Evolutionary conservation across 2,329 filamentous ascomycete genomes (phyloP).

Genomic region (Sporothrix pallida): DNA sequence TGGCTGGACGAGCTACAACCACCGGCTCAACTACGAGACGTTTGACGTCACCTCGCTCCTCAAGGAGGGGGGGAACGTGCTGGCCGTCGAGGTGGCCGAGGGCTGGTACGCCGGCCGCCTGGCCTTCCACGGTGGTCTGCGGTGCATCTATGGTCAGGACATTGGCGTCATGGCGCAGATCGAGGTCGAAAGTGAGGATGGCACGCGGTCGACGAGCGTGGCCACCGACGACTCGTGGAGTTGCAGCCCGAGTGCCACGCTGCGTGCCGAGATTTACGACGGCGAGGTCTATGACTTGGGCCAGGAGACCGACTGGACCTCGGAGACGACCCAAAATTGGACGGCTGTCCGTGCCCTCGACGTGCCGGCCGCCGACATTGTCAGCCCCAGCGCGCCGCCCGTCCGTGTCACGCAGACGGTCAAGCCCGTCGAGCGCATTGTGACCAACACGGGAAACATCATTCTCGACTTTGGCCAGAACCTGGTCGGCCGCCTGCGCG

Average conservation of each 20-base stretch:
- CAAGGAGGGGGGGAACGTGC: conserved; percentile 34
- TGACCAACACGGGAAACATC: conserved; percentile 50
- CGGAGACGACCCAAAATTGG: not conserved
- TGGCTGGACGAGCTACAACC: conserved; percentile 51
- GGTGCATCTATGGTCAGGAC: conserved; percentile 50
- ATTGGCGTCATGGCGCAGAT: conserved; percentile 50
- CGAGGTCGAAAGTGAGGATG: conserved; percentile 39
- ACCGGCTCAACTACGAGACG: conserved; percentile 50
- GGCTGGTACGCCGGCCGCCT: conserved; percentile 53
- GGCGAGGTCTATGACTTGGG: conserved; percentile 58
- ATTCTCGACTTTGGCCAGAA: conserved; percentile 66
- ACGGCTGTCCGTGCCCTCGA: conserved; percentile 37
- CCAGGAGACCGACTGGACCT: conserved; percentile 36
- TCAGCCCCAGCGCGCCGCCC: conserved; percentile 52
- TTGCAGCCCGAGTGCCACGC: conserved; percentile 42
- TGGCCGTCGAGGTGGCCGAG: conserved; percentile 51
- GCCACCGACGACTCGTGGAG: conserved; percentile 32
- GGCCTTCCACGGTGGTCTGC: conserved; percentile 36
- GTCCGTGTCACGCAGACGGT: conserved; percentile 48
- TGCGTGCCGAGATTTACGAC: conserved; percentile 55
- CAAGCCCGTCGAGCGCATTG: conserved; percentile 44
- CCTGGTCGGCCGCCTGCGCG: conserved; percentile 56
- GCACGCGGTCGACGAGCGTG: not conserved
- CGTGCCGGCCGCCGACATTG: conserved; percentile 45
- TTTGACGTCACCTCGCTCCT: conserved; percentile 50